phyloP scores from a whole-genome alignment of 2,329 filamentous ascomycete genomes.

The Alternaria sp. region DNA sequence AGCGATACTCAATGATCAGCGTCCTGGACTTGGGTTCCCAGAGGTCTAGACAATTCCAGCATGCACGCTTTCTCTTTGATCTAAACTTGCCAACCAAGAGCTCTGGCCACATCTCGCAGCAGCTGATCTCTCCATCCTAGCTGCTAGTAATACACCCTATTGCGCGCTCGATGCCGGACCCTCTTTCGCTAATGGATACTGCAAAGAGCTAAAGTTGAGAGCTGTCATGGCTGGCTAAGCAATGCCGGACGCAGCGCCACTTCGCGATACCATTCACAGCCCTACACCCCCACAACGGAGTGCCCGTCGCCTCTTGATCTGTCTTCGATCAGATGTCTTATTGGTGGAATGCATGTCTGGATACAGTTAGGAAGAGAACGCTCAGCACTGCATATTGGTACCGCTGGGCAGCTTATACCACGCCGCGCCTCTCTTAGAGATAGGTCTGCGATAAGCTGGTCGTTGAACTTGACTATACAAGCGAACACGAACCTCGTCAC shows the following conservation, averaged over 20 bases:
- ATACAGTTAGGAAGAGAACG: slow-evolving; percentile 3
- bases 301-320: slow-evolving; percentile 16
- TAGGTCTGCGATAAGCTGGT: slow-evolving; percentile 9
- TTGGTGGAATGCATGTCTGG: slow-evolving; percentile 11
- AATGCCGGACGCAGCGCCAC: slow-evolving; percentile 17
- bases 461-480: slow-evolving; percentile 6
- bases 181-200: slow-evolving; percentile 11
- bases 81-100: slow-evolving; percentile 1
- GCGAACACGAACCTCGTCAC: slow-evolving; percentile 10
- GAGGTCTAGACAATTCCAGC: slow-evolving; percentile 5
- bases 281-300: slow-evolving; percentile 15
- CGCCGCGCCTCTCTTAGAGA: neutral
- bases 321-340: slow-evolving; percentile 1
- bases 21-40: neutral
- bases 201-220: slow-evolving; percentile 8
- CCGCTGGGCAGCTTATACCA: slow-evolving; percentile 1
- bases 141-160: slow-evolving; percentile 1
- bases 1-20: neutral
- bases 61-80: neutral
- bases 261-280: slow-evolving; percentile 19
- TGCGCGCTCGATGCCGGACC: neutral
- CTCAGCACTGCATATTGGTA: slow-evolving; percentile 14
- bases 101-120: neutral
- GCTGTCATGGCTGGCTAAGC: slow-evolving; percentile 18
- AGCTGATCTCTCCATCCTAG: slow-evolving; percentile 1